Conservation (phyloP, 139 green algal species). For the Spirogloea muscicola region DNA sequence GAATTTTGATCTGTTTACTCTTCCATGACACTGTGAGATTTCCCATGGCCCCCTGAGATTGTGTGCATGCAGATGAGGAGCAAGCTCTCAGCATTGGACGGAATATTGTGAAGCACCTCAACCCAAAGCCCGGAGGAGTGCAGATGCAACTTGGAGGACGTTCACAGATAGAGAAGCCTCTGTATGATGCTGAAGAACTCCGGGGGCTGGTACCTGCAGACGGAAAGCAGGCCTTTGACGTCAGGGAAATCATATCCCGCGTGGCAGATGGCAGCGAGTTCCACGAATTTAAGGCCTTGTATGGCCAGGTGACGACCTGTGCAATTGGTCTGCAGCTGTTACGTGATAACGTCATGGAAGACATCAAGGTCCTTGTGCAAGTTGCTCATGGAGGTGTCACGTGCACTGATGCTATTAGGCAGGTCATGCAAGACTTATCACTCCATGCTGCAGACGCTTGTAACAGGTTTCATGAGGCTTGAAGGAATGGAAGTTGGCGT, state of each 20-base stretch:
- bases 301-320: slow-evolving; percentile 59
- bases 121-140: background rate
- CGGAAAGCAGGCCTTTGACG: slow-evolving; percentile 69
- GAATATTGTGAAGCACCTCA: slow-evolving; percentile 56
- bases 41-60: too few relatives aligned
- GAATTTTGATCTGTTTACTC: too few relatives aligned
- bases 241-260: slow-evolving; percentile 67
- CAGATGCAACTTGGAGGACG: background rate
- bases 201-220: too few relatives aligned
- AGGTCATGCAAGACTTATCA: too few relatives aligned
- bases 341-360: too few relatives aligned
- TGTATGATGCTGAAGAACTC: slow-evolving; percentile 64
- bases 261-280: slow-evolving; percentile 80
- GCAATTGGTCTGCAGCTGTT: too few relatives aligned
- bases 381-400: too few relatives aligned
- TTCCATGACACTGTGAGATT: too few relatives aligned
- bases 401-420: too few relatives aligned
- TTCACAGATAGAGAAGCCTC: slow-evolving; percentile 62
- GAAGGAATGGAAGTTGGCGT: slow-evolving; percentile 63
- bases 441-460: slow-evolving; percentile 74
- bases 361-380: too few relatives aligned
- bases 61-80: slow-evolving; percentile 76
- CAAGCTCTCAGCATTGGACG: slow-evolving; percentile 76
- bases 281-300: slow-evolving; percentile 88
- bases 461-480: slow-evolving; percentile 64